These are phyloP conservation scores for Suillus hirtellus DNA, from an alignment of 768 basidiomycete species.

Conservation along the genomic window DNA sequence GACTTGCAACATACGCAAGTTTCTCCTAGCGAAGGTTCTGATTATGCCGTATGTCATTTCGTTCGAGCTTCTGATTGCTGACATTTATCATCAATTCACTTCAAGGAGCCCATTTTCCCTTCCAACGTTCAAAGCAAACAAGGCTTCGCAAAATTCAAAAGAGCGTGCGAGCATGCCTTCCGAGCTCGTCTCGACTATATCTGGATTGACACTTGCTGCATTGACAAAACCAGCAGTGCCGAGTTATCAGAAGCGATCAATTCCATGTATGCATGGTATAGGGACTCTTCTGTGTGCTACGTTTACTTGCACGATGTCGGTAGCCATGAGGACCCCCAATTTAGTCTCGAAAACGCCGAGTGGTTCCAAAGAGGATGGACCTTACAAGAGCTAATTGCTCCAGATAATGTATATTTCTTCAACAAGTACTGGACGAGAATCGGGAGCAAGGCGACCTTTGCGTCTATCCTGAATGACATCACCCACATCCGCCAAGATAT, in stretches of 20 bases:
- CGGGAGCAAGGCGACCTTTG: conserved; percentile 11
- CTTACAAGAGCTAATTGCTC: conserved; percentile 19
- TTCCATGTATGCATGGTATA: conserved; percentile 24
- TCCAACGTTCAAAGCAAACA: neutral
- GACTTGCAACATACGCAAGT: conserved; percentile 3
- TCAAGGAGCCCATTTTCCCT: neutral
- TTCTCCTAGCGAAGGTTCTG: neutral
- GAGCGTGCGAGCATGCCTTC: conserved; percentile 4
- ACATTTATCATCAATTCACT: neutral
- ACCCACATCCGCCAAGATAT: conserved; percentile 11
- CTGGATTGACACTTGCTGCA: conserved; percentile 24
- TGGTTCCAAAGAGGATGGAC: conserved; percentile 25
- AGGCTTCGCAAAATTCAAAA: conserved; percentile 13
- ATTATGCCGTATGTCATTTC: neutral
- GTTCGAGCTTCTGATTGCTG: neutral
- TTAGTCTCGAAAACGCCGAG: neutral
- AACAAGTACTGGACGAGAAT: conserved; percentile 15
- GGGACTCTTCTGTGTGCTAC: conserved; percentile 17
- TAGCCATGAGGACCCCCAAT: neutral
- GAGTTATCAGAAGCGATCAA: conserved; percentile 23
- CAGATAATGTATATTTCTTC: conserved; percentile 18
- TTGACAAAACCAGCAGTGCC: conserved; percentile 22
- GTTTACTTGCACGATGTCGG: conserved; percentile 19
- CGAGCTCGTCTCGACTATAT: conserved; percentile 11
- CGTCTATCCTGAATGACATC: neutral